Base-by-base conservation (phyloP, 768 basidiomycete genomes). In the Podaxis pistillaris region DNA sequence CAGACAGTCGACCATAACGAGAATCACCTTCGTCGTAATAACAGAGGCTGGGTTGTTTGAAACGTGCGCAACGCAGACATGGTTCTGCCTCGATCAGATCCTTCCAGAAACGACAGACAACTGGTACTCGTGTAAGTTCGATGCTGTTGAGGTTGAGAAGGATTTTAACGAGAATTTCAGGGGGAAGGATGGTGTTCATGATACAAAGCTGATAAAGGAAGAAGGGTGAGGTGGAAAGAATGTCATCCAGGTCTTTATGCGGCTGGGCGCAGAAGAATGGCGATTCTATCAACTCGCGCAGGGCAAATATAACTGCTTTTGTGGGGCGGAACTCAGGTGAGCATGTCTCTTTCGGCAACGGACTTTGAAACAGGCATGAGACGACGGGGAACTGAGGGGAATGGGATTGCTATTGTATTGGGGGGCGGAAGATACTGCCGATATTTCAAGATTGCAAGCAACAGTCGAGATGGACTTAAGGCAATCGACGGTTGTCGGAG, bases 51-150 rank as follows among this genome's bases (percentile, higher is more conserved):
- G 49, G 54, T n/a, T 60, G 13, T 26, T 67, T 68, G 63, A 67
- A 69, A 26, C 64, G 38, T 44, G 37, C 11, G 19, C 55, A n/a
- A 3, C 54, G 38, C 6, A 66, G 61, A 24, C 33, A 58, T 19
- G 51, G 12, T 37, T 69, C 62, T 3, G 36, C 28, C 5, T 58
- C 30, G 12, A 68, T 58, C 3, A 66, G 38, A 6, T 33, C 24
- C 38, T 49, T 64, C 67, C 69, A 68, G 38, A 52, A 30, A n/a
- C 55, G 54, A 51, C 67, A 68, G 47, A 66, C 61, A 24, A 17
- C 4, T 51, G 69, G 63, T 17, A 60, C 54, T 12, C 30, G 30
- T 19, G 60, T 49, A 9, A 69, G 61, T n/a, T 60, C 64, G 28
- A 60, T 57, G 53, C 65, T 63, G 15, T 64, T 26, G 19, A 68